Evolutionary conservation across 306 rosid genomes (phyloP).

Genomic region (Amphicarpaea edgeworthii): DNA sequence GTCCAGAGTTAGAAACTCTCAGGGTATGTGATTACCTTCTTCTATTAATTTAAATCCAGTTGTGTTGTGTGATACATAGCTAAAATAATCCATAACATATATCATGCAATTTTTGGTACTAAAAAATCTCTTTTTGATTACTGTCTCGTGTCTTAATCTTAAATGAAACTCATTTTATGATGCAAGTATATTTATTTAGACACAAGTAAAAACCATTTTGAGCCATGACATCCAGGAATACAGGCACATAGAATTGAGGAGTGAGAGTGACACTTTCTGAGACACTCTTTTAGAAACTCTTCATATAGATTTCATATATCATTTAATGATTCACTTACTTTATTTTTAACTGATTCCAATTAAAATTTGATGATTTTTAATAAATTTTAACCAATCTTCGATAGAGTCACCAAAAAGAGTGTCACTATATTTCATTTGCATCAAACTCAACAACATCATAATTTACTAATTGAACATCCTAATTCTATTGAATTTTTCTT

Average conservation of each 20-base stretch:
- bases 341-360: too few species aligned
- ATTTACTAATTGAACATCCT: not conserved
- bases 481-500: not conserved
- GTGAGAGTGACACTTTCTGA: too few species aligned
- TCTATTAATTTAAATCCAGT: not conserved
- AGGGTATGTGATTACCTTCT: conserved; percentile 55
- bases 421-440: too few species aligned
- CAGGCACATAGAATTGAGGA: too few species aligned
- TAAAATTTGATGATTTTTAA: too few species aligned
- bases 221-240: not conserved
- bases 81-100: not conserved
- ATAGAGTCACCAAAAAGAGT: too few species aligned
- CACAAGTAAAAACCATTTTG: not conserved
- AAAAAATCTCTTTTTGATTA: not conserved
- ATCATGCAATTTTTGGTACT: not conserved
- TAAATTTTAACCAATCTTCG: too few species aligned
- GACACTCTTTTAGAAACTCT: too few species aligned
- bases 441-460: not conserved
- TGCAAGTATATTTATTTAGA: not conserved
- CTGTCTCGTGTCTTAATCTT: not conserved
- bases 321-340: too few species aligned
- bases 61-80: conserved; percentile 23
- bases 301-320: too few species aligned
- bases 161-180: not conserved
- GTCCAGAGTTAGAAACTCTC: conserved; percentile 77